Percentiles rank a stretch among this genome's conserved stretches.
Evolutionary conservation across 768 basidiomycete species (phyloP).

Genomic region (Hygrocybe punicea): DNA sequence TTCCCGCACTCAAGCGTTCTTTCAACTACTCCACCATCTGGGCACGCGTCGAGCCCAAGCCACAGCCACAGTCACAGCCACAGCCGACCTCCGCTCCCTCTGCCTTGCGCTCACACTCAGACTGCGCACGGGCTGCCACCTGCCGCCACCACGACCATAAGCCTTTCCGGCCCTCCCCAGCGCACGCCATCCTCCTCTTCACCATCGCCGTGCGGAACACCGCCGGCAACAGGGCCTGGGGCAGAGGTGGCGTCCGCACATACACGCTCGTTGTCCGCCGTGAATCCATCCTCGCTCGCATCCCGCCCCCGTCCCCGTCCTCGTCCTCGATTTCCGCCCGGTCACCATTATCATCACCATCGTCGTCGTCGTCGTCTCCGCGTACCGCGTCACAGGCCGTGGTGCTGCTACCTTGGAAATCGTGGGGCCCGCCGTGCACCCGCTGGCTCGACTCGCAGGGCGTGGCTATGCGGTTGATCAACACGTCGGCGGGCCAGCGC

Average conservation of each 20-base stretch:
- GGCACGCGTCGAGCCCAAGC: constrained; percentile 23
- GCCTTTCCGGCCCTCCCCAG: constrained; percentile 24
- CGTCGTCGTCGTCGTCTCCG: too few species aligned
- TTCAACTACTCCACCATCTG: constrained; percentile 31
- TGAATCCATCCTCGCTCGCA: constrained; percentile 21
- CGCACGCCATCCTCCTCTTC: constrained; percentile 36
- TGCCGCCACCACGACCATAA: constrained; percentile 9
- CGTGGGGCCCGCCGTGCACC: constrained; percentile 35
- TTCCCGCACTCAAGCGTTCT: constrained; percentile 25
- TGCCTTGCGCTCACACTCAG: neutral
- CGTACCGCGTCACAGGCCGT: neutral
- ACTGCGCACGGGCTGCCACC: too few species aligned
- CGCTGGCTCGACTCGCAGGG: constrained; percentile 32
- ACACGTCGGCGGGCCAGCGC: constrained; percentile 36
- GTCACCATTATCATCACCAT: too few species aligned
- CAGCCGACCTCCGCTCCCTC: constrained; percentile 40
- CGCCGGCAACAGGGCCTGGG: neutral
- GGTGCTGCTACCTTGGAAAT: constrained; percentile 17
- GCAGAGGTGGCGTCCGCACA: neutral
- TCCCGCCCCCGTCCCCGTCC: constrained; percentile 6
- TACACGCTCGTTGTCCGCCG: constrained; percentile 40
- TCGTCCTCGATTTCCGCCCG: too few species aligned
- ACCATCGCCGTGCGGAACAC: constrained; percentile 23
- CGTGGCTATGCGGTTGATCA: constrained; percentile 39
- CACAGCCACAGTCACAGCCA: too few species aligned